Conservation (phyloP, 768 basidiomycete genomes). For the Lactarius psammicola region DNA sequence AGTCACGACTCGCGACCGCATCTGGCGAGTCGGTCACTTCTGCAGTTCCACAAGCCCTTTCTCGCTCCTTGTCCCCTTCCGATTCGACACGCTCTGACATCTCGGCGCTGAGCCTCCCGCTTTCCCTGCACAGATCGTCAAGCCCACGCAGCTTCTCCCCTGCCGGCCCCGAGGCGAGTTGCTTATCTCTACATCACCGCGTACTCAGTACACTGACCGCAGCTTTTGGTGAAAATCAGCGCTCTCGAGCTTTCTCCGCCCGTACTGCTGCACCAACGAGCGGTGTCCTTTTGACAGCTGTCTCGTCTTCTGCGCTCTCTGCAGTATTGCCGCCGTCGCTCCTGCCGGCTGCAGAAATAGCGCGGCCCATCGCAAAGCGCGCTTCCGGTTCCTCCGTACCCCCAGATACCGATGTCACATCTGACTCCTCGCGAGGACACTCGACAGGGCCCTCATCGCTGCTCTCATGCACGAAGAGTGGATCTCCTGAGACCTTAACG, state of each 20-base stretch:
- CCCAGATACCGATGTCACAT: slow-evolving; percentile 7
- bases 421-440: slow-evolving; percentile 25
- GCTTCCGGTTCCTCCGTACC: slow-evolving; percentile 6
- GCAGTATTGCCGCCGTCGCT: neutral
- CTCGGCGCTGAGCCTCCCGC: slow-evolving; percentile 11
- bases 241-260: slow-evolving; percentile 1
- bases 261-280: neutral
- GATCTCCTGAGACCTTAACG: slow-evolving; percentile 24
- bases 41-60: slow-evolving; percentile 11
- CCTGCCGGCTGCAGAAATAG: neutral
- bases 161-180: neutral
- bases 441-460: slow-evolving; percentile 25
- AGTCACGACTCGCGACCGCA: neutral
- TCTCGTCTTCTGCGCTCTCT: neutral
- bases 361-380: slow-evolving; percentile 17
- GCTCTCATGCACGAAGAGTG: slow-evolving; percentile 19
- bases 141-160: slow-evolving; percentile 15
- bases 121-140: slow-evolving; percentile 6
- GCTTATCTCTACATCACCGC: neutral
- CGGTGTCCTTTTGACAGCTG: neutral
- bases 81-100: slow-evolving; percentile 17
- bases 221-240: neutral
- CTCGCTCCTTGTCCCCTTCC: slow-evolving; percentile 26
- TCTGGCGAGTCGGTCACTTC: slow-evolving; percentile 13
- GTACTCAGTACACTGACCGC: neutral